Percentiles rank a stretch among this genome's conserved stretches.
Conservation (phyloP, 2,329 filamentous ascomycete species). For the Tolypocladium paradoxum region DNA sequence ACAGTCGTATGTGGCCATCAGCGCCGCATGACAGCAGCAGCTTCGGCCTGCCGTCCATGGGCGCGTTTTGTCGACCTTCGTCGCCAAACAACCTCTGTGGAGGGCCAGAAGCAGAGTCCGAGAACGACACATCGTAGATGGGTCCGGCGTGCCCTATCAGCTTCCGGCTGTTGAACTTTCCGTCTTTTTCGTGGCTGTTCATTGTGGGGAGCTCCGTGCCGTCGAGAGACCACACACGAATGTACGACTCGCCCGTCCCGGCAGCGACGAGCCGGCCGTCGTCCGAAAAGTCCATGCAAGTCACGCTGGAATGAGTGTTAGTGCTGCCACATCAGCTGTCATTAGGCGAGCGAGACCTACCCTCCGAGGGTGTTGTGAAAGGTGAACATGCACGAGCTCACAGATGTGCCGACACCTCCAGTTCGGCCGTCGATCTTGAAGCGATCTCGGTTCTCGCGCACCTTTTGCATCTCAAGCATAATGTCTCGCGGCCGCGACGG, state of each 20-base stretch:
- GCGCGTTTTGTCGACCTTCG: conserved; percentile 27
- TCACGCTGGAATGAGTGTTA: conserved; percentile 45
- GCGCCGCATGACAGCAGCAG: conserved; percentile 79
- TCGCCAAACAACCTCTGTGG: conserved; percentile 38
- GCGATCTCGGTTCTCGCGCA: conserved; percentile 84
- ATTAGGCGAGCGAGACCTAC: conserved; percentile 36
- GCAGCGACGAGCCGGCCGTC: conserved; percentile 80
- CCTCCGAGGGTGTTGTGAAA: conserved; percentile 93
- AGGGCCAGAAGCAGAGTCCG: conserved; percentile 52
- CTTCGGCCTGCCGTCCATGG: conserved; percentile 48
- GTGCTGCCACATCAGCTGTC: background rate
- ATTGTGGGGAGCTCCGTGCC: conserved; percentile 68
- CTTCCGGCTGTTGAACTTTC: conserved; percentile 54
- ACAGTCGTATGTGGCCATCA: conserved; percentile 80
- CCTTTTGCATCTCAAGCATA: conserved; percentile 84
- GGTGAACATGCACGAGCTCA: conserved; percentile 95
- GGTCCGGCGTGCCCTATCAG: conserved; percentile 84
- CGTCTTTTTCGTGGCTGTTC: conserved; percentile 45
- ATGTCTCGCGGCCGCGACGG: conserved; percentile 84
- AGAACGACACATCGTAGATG: conserved; percentile 84
- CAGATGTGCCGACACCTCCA: conserved; percentile 68
- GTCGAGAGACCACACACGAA: conserved; percentile 86
- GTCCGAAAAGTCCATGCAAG: conserved; percentile 91
- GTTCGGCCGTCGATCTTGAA: conserved; percentile 80
- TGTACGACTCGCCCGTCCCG: conserved; percentile 89